Percentiles rank a stretch among this genome's conserved stretches.
Evolutionary conservation across 805 yeast genomes (phyloP).

Genomic region (Starmera pachycereana): DNA sequence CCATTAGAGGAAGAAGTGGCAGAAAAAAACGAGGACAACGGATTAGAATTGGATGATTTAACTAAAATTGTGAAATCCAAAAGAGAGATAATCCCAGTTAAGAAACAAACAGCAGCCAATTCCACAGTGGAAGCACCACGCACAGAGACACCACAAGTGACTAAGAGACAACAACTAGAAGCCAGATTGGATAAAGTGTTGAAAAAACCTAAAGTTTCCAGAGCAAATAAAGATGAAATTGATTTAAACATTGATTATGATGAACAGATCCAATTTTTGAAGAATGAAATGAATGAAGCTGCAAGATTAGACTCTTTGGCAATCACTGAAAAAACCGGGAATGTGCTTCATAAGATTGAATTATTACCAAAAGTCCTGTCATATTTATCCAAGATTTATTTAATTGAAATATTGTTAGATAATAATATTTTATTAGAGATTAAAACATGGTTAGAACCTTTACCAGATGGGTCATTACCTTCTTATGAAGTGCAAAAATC

Average conservation of each 20-base stretch:
- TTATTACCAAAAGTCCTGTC: constrained; percentile 71
- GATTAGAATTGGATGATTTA: too few species aligned
- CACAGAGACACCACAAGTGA: constrained; percentile 1
- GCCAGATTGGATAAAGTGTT: constrained; percentile 70
- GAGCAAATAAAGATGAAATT: constrained; percentile 75
- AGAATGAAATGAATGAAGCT: constrained; percentile 83
- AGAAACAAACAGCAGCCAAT: constrained; percentile 6
- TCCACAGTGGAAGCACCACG: constrained; percentile 6
- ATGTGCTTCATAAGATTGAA: constrained; percentile 58
- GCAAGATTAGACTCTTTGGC: constrained; percentile 65
- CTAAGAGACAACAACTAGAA: constrained; percentile 18
- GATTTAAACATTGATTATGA: constrained; percentile 94
- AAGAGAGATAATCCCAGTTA: too few species aligned
- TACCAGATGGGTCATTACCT: constrained; percentile 97
- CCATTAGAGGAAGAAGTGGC: constrained; percentile 5
- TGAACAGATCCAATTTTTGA: constrained; percentile 71
- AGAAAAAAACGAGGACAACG: not conserved
- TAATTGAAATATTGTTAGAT: constrained; percentile 89
- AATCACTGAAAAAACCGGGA: constrained; percentile 27
- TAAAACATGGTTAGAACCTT: constrained; percentile 94
- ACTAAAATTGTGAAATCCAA: too few species aligned
- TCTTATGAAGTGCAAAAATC: constrained; percentile 92
- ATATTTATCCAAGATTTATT: constrained; percentile 66
- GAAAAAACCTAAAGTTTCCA: constrained; percentile 41
- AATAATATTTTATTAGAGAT: constrained; percentile 89